These are phyloP conservation scores for Magnusiomyces sp. DNA, from an alignment of 1,139 yeast genomes.

Conservation along the genomic window DNA sequence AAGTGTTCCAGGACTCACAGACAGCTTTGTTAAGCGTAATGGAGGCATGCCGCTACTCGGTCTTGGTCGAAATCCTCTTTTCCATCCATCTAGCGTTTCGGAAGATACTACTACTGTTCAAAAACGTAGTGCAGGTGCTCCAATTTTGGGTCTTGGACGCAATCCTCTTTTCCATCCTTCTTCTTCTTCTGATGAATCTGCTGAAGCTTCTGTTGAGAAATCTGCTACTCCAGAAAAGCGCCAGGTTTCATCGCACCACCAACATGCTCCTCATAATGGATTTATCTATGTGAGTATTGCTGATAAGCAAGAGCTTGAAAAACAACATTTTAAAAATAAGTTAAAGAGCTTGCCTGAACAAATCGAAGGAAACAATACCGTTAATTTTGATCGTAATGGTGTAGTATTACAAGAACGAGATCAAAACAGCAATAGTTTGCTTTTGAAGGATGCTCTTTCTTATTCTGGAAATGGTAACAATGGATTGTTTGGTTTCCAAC, in stretches of 20 bases:
- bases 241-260: not conserved
- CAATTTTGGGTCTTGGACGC: not conserved
- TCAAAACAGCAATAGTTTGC: not conserved
- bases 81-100: not conserved
- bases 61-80: not conserved
- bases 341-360: too few relatives aligned
- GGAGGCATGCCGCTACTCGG: not conserved
- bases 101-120: not conserved
- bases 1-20: slow-evolving; percentile 2
- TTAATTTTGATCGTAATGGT: too few relatives aligned
- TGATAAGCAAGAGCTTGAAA: too few relatives aligned
- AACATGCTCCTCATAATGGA: not conserved
- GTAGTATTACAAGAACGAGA: not conserved
- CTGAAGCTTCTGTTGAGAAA: not conserved
- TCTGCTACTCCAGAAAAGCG: not conserved
- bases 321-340: too few relatives aligned
- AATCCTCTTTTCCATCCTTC: not conserved
- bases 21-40: slow-evolving; percentile 2
- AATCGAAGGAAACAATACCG: too few relatives aligned
- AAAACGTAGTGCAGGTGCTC: not conserved
- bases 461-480: not conserved
- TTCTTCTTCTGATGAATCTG: not conserved
- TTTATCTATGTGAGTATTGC: too few relatives aligned
- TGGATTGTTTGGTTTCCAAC: not conserved
- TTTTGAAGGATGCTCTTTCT: not conserved